Conservation (phyloP, 2,329 filamentous ascomycete species). For the Calonectria multiphialidica region DNA sequence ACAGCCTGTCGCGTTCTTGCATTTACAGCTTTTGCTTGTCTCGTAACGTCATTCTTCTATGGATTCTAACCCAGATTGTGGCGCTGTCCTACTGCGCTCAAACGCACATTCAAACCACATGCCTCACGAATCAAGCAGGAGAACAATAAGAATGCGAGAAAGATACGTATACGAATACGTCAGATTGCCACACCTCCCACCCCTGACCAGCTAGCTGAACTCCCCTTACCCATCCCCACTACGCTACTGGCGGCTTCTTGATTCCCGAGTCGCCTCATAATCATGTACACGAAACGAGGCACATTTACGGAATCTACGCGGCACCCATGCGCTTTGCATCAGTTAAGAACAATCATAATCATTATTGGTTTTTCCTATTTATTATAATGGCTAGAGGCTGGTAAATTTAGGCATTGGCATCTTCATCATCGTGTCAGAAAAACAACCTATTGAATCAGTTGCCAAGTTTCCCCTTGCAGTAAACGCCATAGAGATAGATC, state of each 20-base stretch:
- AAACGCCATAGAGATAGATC: conserved; percentile 30
- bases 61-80: neutral
- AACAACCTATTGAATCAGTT: conserved; percentile 25
- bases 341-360: conserved; percentile 16
- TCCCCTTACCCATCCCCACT: conserved; percentile 11
- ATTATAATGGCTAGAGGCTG: conserved; percentile 33
- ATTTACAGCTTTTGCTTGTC: neutral
- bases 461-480: conserved; percentile 27
- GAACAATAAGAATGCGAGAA: conserved; percentile 25
- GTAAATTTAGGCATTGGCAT: conserved; percentile 10
- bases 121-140: neutral
- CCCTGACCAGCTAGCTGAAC: neutral
- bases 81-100: neutral
- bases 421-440: neutral
- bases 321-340: neutral
- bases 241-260: neutral
- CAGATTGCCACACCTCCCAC: neutral
- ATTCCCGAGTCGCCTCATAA: conserved; percentile 10
- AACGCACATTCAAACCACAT: neutral
- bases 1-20: neutral
- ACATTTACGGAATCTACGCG: neutral
- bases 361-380: conserved; percentile 27
- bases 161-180: conserved; percentile 25
- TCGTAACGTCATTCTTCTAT: neutral
- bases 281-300: neutral